Base-by-base conservation (phyloP, 2,329 filamentous ascomycete genomes). In the Didymella pinodella region DNA sequence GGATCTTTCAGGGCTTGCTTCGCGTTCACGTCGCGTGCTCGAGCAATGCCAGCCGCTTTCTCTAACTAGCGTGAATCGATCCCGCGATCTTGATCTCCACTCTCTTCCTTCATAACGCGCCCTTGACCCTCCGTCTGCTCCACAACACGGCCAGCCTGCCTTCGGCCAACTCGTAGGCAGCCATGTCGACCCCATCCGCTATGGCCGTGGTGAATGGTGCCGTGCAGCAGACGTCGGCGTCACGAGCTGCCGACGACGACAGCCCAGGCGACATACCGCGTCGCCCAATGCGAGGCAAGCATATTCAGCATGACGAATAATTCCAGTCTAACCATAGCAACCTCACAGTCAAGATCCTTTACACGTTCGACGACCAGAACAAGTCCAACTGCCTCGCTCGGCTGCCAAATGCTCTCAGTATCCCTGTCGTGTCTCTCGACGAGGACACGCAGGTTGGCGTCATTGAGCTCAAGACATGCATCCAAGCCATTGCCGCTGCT, bases 341-440 rank as follows among this genome's bases (percentile, higher is more conserved):
- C 10, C n/a, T 25, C 65, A 65, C 77, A 96, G 93, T 98, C 78
- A 98, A 98, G 84, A 90, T 98, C 48, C 88, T 96, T 61, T 99
- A 98, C 79, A 97, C 93, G 31, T 97, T 98, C 79, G 93, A 98
- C 77, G 88, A 89, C 73, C 89, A 94, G 66, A 90, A 88, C 79
- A 93, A 93, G 78, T 89, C 92, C 64, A 93, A 94, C 74, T 97
- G 93, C 78, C 84, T 99, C 48, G 93, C 94, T 59, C 87, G 94
- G 70, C 90, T 92, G 82, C 90, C 92, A 18, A 89, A 94, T 59
- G 84, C 90, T 16, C 83, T 97, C 57, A 85, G 90, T 51, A 87
- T 97, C 36, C 92, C 93, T 70, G 92, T 92, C 2, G 86, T 96
- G 14, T 85, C 87, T 25, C 80, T 98, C 61, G 92, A 97, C 74